These are phyloP conservation scores for Ilex asprella DNA, from an alignment of 257 asterid genomes.

Conservation along the genomic window DNA sequence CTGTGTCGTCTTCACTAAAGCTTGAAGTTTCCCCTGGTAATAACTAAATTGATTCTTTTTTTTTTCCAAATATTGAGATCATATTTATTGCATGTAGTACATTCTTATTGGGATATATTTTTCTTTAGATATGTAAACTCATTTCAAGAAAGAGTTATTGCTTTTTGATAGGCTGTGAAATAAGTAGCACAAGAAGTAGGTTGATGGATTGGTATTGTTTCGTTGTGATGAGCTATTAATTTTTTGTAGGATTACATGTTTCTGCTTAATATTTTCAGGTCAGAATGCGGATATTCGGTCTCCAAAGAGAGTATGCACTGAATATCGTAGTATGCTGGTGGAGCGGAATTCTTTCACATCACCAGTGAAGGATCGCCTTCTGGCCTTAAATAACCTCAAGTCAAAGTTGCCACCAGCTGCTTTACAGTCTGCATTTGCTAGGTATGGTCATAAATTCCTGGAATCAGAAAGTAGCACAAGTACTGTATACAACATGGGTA, in stretches of 20 bases:
- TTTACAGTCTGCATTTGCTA: conserved; percentile 92
- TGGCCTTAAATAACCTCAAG: conserved; percentile 66
- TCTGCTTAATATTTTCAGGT: conserved; percentile 44
- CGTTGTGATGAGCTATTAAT: background rate
- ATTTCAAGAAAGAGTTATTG: background rate
- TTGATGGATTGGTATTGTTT: background rate
- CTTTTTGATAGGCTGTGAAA: background rate
- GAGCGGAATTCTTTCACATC: conserved; percentile 93
- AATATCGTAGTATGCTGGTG: conserved; percentile 80
- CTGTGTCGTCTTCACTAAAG: conserved; percentile 43
- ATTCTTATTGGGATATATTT: too few relatives aligned
- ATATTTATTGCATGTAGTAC: too few relatives aligned
- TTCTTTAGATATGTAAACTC: too few relatives aligned
- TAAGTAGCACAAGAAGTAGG: background rate
- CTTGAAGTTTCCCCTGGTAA: conserved; percentile 55
- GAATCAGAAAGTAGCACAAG: background rate
- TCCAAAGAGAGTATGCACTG: conserved; percentile 73
- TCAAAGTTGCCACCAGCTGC: conserved; percentile 72
- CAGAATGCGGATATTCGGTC: conserved; percentile 80
- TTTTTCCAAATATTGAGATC: background rate
- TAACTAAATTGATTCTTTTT: conserved; percentile 8
- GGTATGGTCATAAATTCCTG: conserved; percentile 34
- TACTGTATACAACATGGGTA: background rate
- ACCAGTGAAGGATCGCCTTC: conserved; percentile 88
- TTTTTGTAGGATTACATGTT: conserved; percentile 7